Evolutionary conservation across 1,284 basidiomycete species (phyloP), one percentile per base, ranked within the genome.

Genomic region (Pseudozyma hubeiensis): DNA sequence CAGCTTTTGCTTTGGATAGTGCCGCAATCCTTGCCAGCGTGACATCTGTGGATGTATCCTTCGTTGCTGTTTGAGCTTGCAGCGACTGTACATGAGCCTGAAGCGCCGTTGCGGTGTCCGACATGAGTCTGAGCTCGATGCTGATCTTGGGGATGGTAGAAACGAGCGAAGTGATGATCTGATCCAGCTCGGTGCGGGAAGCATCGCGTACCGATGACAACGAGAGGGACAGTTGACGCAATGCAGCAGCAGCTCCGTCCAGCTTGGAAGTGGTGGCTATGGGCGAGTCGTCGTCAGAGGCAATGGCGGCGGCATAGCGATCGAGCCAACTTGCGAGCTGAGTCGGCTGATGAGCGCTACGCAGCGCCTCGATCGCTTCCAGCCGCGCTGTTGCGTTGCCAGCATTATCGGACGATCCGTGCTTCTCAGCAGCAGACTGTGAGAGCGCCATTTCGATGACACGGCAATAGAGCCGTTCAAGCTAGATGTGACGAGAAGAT

Each of bases 91-190:
- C 40, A 11, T 51, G 63, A 7, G 50, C 40, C 29, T 66, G 63
- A 16, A 75, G 71, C 7, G 52, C 43, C 0, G 52, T 53, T 6
- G 67, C 72, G 4, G 64, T 62, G 39, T 75, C 63, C 6, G 51
- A 55, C 64, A 71, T 62, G 44, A 75, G 66, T 34, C 57, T 58
- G 52, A 68, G 54, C 37, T 72, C 64, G 50, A 72, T 53, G 11
- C 48, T 58, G 9, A 75, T 53, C 31, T 60, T 71, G 30, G 73
- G 68, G 24, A 72, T 63, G 40, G 61, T 65, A 0, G 57, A 49
- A 17, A 68, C 58, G 52, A 75, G 62, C 51, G 55, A 64, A 19
- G 44, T 34, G 61, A 72, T 54, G 64, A 62, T 54, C 19, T 59
- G 61, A 19, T 75, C 64, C 5, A 71, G 53, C 33, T 72, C 55